Base-by-base conservation (phyloP, 2,329 filamentous ascomycete genomes). In the Fonsecaea erecta region DNA sequence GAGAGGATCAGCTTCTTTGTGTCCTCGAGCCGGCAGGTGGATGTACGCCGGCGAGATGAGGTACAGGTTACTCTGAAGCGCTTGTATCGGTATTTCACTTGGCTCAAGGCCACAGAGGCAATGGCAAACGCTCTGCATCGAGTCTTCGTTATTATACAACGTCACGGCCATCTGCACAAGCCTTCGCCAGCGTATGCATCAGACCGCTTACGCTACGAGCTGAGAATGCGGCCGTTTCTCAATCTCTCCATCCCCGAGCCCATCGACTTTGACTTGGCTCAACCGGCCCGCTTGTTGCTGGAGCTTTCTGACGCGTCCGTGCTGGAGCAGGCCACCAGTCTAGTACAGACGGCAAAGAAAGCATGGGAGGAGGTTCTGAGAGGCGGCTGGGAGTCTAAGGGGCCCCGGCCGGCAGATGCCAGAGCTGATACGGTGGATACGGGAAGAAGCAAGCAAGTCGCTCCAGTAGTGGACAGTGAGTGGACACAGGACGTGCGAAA, bases 171-270 rank as follows among this genome's bases (percentile, higher is more conserved):
- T 32, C 71, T 83, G 5, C 34, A 18, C 18, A 63, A 58, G 28
- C 77, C 77, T 1, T 76, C 28, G 74, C 88, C 66, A 70, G 92
- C 71, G 77, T 96, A 93, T 74, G 86, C 88, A 63, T 85, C 84
- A 16, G 85, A 90, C 63, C 77, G 82, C 34, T 79, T 93, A 3
- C 87, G 92, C 12, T 93, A 95, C 75, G 90, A 95, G 70, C 79
- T 96, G 9, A 90, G 93, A 64, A 95, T 96, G 91, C 91, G 90
- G 72, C 91, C 92, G 0, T 97, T 96, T 73, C 81, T 89, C 0
- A 75, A 80, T 7, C 84, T 96, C 62, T 84, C 85, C 9, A 82
- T 91, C 1, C 90, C 92, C 0, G 84, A 87, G 65, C 81, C 91
- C 12, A 87, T 90, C 0, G 79, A 85, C 0, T 90, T 86, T 67